phyloP scores from a whole-genome alignment of 495 filamentous ascomycete genomes.

The Rhypophila decipiens region DNA sequence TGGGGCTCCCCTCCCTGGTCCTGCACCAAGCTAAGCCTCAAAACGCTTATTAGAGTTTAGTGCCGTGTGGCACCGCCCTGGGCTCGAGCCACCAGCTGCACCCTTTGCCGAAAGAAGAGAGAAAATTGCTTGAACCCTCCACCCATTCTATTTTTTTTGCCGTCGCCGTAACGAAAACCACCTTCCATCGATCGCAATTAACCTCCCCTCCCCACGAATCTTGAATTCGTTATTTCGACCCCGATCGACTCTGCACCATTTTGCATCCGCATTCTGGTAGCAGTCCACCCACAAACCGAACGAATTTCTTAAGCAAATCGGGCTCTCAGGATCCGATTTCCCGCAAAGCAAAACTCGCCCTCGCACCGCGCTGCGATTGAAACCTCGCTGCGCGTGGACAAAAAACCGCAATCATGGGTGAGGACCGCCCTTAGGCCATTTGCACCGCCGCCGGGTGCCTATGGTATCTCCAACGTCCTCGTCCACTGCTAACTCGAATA shows the following conservation, averaged over 20 bases:
- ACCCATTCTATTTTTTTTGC: constrained; percentile 12
- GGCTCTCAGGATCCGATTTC: constrained; percentile 8
- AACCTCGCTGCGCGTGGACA: constrained; percentile 33
- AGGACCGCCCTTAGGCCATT: constrained; percentile 30
- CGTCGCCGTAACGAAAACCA: constrained; percentile 5
- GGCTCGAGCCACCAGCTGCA: constrained; percentile 9
- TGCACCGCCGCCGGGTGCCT: constrained; percentile 4
- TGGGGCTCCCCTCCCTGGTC: constrained; percentile 4
- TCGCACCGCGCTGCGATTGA: constrained; percentile 38
- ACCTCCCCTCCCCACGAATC: constrained; percentile 9
- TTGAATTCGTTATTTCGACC: background rate
- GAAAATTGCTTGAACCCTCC: constrained; percentile 26
- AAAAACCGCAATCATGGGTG: constrained; percentile 83
- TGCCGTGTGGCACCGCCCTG: constrained; percentile 1
- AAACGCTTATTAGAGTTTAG: background rate
- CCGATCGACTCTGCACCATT: background rate
- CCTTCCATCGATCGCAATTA: background rate
- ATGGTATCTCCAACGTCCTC: constrained; percentile 1
- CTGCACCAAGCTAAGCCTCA: constrained; percentile 10
- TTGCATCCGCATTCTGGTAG: constrained; percentile 1
- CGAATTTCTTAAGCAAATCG: background rate
- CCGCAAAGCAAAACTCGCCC: constrained; percentile 18
- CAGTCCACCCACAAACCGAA: background rate
- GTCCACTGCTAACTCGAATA: constrained; percentile 26
- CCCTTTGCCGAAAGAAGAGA: constrained; percentile 16